Evolutionary conservation across 805 yeast genomes (phyloP).

Genomic region (Candida ficus): DNA sequence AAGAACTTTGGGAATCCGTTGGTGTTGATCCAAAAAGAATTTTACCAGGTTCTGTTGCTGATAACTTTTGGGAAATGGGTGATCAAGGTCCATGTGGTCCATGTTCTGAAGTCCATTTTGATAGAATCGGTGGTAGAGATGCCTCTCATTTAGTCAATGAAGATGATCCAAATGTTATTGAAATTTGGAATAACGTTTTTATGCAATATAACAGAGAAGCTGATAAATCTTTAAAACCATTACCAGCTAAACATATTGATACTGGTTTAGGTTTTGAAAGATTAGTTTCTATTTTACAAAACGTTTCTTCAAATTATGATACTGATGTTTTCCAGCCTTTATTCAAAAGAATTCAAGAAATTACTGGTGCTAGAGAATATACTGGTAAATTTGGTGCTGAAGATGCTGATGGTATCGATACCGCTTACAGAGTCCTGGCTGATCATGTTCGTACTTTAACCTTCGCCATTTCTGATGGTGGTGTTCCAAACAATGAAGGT

Average conservation of each 20-base stretch:
- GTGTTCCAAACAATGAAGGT: constrained; percentile 98
- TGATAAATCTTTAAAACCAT: constrained; percentile 67
- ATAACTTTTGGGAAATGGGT: constrained; percentile 99
- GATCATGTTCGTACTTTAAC: constrained; percentile 98
- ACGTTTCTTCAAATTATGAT: constrained; percentile 89
- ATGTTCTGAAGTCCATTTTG: constrained; percentile 96
- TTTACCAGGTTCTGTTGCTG: constrained; percentile 83
- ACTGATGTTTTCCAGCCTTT: constrained; percentile 94
- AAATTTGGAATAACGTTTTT: constrained; percentile 96
- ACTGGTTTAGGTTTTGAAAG: constrained; percentile 99
- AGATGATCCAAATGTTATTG: constrained; percentile 98
- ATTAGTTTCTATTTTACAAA: constrained; percentile 88
- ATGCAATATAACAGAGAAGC: constrained; percentile 96
- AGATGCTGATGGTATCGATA: constrained; percentile 91
- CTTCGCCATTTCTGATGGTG: constrained; percentile 96
- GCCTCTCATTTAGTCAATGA: constrained; percentile 85
- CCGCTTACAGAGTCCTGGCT: constrained; percentile 96
- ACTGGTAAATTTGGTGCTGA: constrained; percentile 91
- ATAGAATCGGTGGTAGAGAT: constrained; percentile 97
- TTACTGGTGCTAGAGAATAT: constrained; percentile 89
- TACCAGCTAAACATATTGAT: constrained; percentile 95
- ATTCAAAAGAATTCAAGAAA: constrained; percentile 80
- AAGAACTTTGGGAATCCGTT: constrained; percentile 73
- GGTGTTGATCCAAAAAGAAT: constrained; percentile 93
- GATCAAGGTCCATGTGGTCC: constrained; percentile 99